phyloP scores from a whole-genome alignment of 108 stramenopile genomes.

The Pinguiococcus pyrenoidosus region DNA sequence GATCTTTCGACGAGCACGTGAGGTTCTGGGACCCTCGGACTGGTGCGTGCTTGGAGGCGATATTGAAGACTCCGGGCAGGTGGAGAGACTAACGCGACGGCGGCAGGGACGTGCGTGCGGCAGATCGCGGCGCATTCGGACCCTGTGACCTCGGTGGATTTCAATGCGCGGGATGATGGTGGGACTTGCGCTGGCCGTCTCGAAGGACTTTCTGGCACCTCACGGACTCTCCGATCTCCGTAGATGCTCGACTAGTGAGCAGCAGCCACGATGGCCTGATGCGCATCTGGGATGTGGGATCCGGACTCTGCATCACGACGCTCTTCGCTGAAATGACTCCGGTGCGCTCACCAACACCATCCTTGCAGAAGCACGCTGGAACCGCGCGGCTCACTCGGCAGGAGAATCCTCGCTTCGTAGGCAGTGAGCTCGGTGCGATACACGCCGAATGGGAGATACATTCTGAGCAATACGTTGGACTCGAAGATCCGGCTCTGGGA shows the following conservation, averaged over 20 bases:
- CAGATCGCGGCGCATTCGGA: constrained; percentile 77
- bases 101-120: constrained; percentile 58
- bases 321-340: constrained; percentile 60
- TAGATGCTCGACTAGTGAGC: too few relatives aligned
- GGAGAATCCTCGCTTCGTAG: too few relatives aligned
- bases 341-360: too few relatives aligned
- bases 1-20: constrained; percentile 75
- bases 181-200: not conserved
- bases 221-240: too few relatives aligned
- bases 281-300: constrained; percentile 73
- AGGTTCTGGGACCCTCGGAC: constrained; percentile 82
- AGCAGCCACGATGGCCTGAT: constrained; percentile 70
- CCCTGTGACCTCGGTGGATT: constrained; percentile 69
- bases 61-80: too few relatives aligned
- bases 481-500: constrained; percentile 60
- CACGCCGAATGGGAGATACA: constrained; percentile 25
- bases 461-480: constrained; percentile 65
- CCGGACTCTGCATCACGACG: constrained; percentile 78
- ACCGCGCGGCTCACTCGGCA: too few relatives aligned
- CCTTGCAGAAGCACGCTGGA: too few relatives aligned
- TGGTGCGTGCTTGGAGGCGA: too few relatives aligned
- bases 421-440: not conserved
- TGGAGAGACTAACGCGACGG: too few relatives aligned
- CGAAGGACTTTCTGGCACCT: too few relatives aligned
- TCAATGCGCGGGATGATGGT: constrained; percentile 33